These are phyloP conservation scores for Pisolithus sp. DNA, from an alignment of 768 basidiomycete species.

Conservation along the genomic window DNA sequence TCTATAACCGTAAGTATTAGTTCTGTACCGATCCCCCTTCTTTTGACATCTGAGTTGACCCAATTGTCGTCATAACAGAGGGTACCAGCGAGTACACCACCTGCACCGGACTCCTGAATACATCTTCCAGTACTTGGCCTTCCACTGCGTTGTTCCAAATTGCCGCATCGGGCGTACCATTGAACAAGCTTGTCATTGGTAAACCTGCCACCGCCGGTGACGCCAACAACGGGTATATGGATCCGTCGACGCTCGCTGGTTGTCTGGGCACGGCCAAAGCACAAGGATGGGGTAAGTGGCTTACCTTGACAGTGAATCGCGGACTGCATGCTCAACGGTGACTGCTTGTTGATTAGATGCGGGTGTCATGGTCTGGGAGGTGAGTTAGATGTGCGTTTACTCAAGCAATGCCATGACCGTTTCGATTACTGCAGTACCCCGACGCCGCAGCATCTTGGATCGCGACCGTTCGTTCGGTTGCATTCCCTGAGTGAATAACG, in stretches of 20 bases:
- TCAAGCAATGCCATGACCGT: neutral
- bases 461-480: slow-evolving; percentile 28
- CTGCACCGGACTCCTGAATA: slow-evolving; percentile 32
- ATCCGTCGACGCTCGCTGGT: slow-evolving; percentile 44
- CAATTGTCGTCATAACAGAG: neutral
- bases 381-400: slow-evolving; percentile 5
- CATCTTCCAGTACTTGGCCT: slow-evolving; percentile 37
- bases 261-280: slow-evolving; percentile 58
- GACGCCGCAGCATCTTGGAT: slow-evolving; percentile 39
- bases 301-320: neutral
- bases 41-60: neutral
- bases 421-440: slow-evolving; percentile 27
- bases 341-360: slow-evolving; percentile 18
- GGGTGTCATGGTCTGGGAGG: slow-evolving; percentile 37
- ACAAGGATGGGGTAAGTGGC: slow-evolving; percentile 58
- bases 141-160: slow-evolving; percentile 43
- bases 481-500: slow-evolving; percentile 28
- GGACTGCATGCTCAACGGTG: neutral
- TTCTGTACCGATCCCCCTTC: neutral
- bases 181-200: slow-evolving; percentile 76
- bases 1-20: neutral
- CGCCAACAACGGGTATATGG: slow-evolving; percentile 54
- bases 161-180: slow-evolving; percentile 45
- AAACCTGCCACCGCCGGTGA: slow-evolving; percentile 62
- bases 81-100: slow-evolving; percentile 29